A percentile compares a stretch with the other conserved stretches of the same genome.
Evolutionary conservation across 768 basidiomycete genomes (phyloP).

Genomic region (Lyophyllum atratum): DNA sequence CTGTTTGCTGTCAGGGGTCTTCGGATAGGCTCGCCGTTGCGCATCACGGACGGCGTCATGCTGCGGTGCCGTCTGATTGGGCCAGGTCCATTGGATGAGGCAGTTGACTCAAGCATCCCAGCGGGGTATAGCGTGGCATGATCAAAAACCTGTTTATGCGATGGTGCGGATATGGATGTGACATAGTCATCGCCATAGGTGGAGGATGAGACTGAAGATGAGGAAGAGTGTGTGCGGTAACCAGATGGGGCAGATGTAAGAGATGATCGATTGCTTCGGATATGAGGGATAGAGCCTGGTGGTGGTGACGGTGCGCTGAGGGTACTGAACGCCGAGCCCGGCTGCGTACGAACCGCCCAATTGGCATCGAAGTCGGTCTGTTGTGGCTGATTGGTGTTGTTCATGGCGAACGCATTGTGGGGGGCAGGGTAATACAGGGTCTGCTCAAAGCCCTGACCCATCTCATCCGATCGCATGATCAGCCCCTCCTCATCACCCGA

Average conservation of each 20-base stretch:
- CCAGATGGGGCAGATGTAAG: constrained; percentile 26
- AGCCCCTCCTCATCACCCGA: constrained; percentile 59
- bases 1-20: constrained; percentile 46
- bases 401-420: background rate
- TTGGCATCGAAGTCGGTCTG: constrained; percentile 18
- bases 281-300: constrained; percentile 24
- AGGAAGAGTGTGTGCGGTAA: constrained; percentile 28
- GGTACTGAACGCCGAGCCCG: constrained; percentile 43
- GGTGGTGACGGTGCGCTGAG: constrained; percentile 42
- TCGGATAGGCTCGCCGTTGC: constrained; percentile 52
- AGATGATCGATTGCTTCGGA: constrained; percentile 28
- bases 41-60: constrained; percentile 69
- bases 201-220: constrained; percentile 32
- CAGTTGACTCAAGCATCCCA: constrained; percentile 34
- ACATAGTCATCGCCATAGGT: constrained; percentile 39
- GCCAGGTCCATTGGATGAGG: constrained; percentile 42
- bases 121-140: constrained; percentile 52
- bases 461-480: constrained; percentile 32
- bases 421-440: constrained; percentile 14
- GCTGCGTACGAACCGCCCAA: constrained; percentile 41
- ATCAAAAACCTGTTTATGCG: constrained; percentile 70
- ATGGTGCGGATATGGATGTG: constrained; percentile 64
- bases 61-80: constrained; percentile 72
- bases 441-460: constrained; percentile 24
- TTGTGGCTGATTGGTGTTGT: background rate